phyloP scores from a whole-genome alignment of 768 basidiomycete species.

The Collybia mongolica region DNA sequence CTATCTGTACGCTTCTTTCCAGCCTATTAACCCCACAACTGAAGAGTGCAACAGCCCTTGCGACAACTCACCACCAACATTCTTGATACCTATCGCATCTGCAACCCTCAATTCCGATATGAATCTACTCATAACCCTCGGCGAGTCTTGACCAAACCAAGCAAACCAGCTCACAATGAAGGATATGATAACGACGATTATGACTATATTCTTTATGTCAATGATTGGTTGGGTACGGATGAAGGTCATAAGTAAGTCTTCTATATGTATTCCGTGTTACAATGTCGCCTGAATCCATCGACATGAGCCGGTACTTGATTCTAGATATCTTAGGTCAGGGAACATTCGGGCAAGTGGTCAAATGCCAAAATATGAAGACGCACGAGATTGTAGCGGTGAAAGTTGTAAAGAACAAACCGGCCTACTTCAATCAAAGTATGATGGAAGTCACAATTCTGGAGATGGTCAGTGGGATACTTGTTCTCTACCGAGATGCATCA shows the following conservation, averaged over 20 bases:
- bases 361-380: constrained; percentile 99
- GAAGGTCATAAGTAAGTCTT: constrained; percentile 86
- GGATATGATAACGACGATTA: constrained; percentile 99
- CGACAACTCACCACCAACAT: constrained; percentile 81
- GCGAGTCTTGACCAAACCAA: constrained; percentile 95
- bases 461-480: constrained; percentile 59
- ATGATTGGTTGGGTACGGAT: constrained; percentile 94
- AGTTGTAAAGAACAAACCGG: constrained; percentile 99
- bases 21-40: background rate
- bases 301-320: constrained; percentile 76
- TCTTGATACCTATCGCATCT: constrained; percentile 88
- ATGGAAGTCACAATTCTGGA: constrained; percentile 99
- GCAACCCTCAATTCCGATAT: constrained; percentile 94
- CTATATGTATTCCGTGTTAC: constrained; percentile 4
- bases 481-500: background rate
- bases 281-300: constrained; percentile 5
- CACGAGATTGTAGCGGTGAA: constrained; percentile 99
- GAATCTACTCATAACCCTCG: constrained; percentile 94
- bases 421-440: constrained; percentile 99
- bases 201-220: constrained; percentile 99
- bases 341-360: constrained; percentile 98
- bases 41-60: constrained; percentile 41
- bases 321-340: constrained; percentile 98
- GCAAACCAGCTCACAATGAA: constrained; percentile 93
- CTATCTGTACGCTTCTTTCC: constrained; percentile 65